Conservation (phyloP, 2,329 filamentous ascomycete species). For the Rhexocercosporidium sp. region DNA sequence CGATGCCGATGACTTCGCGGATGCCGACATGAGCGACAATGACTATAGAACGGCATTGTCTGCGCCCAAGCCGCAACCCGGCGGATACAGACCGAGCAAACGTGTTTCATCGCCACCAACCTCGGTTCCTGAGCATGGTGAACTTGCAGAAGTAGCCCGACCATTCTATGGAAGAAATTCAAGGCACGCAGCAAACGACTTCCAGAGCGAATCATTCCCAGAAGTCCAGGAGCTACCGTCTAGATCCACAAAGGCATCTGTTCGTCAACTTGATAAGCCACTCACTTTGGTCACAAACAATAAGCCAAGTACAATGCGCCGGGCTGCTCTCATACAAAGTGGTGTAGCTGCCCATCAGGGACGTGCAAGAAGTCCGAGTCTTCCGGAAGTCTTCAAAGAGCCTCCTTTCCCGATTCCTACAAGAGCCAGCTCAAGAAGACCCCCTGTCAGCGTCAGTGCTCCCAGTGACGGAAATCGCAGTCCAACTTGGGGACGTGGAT, state of each 20-base stretch:
- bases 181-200: slow-evolving; percentile 28
- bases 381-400: slow-evolving; percentile 59
- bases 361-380: slow-evolving; percentile 68
- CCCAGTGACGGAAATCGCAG: slow-evolving; percentile 76
- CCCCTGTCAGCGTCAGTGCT: slow-evolving; percentile 67
- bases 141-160: slow-evolving; percentile 31
- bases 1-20: slow-evolving; percentile 66
- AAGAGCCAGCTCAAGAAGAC: slow-evolving; percentile 82
- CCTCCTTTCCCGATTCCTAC: slow-evolving; percentile 94
- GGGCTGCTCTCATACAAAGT: slow-evolving; percentile 79
- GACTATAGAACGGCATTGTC: slow-evolving; percentile 71
- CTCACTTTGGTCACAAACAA: slow-evolving; percentile 37
- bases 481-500: slow-evolving; percentile 66
- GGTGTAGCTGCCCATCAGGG: slow-evolving; percentile 73
- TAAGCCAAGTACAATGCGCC: slow-evolving; percentile 66
- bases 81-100: slow-evolving; percentile 26
- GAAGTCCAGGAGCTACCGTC: slow-evolving; percentile 31
- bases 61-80: slow-evolving; percentile 57
- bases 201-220: slow-evolving; percentile 30
- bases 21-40: slow-evolving; percentile 66
- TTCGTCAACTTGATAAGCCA: slow-evolving; percentile 41
- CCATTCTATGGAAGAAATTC: slow-evolving; percentile 26
- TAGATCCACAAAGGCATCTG: slow-evolving; percentile 28
- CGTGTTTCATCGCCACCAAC: slow-evolving; percentile 31
- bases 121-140: slow-evolving; percentile 38